Evolutionary conservation across 345 rosid species (phyloP), one percentile per base, ranked within the genome.

Genomic region (Hirschfeldia incana): DNA sequence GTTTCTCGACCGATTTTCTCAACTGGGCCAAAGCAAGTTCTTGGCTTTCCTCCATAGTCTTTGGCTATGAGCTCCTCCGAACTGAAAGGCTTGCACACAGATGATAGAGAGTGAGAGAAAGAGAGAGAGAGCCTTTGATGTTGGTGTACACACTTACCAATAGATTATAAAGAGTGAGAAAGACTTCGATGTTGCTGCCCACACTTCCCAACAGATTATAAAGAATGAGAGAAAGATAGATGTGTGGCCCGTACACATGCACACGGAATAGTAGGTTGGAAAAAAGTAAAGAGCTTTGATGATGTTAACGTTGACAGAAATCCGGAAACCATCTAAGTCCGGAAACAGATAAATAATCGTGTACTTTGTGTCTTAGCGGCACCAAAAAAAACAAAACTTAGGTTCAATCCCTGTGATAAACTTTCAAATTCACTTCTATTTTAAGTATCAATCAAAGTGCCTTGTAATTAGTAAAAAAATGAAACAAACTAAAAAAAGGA

Each of bases 1-100:
- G 89, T 60, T 83, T 87, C 76, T 88, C 78, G 65, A 88, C 84
- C 4, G 91, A 89, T 79, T 83, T 83, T 83, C 87, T 88, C 81
- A 94, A 75, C 90, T 84, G 91, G 85, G 92, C 80, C 79, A 94
- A 70, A 0, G 82, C 86, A 83, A 82, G 67, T 85, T 84, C 86
- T 34, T 69, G 85, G 34, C 73, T 83, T 75, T 73, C 74, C 83
- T 89, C 93, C 97, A 91, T 89, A 21, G 34, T 75, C 44, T 58
- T 46, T 33, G 29, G 59, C 36, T 16, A 15, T 74, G 34, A 36
- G 39, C 9, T 70, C 46, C 53, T 67, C 36, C 39, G 6, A 37
- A 63, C 30, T 53, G 70, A 67, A 26, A 3, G 70, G 55, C 42
- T 49, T 39, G 33, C 17, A 32, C n/a, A 29, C 3, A 70, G 66